phyloP scores from a whole-genome alignment of 2,329 filamentous ascomycete species.

The Aspergillus intermedius region DNA sequence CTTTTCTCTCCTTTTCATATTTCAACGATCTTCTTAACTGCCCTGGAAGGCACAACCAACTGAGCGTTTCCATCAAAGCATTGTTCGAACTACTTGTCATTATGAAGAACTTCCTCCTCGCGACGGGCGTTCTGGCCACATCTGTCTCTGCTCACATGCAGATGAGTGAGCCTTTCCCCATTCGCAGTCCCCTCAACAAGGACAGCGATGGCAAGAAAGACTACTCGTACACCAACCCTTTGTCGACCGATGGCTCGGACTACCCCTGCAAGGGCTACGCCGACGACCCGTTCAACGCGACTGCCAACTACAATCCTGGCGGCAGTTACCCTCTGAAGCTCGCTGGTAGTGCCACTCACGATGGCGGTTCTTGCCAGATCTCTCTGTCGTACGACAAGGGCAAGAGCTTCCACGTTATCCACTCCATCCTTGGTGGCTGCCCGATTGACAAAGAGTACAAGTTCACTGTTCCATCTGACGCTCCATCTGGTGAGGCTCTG shows the following conservation, averaged over 20 bases:
- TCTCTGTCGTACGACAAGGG: conserved; percentile 68
- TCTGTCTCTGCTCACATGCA: conserved; percentile 46
- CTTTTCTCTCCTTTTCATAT: not conserved
- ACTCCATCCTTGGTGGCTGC: conserved; percentile 56
- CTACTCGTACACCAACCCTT: conserved; percentile 65
- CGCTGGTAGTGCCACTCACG: conserved; percentile 56
- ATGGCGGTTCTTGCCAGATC: conserved; percentile 70
- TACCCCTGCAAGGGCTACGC: conserved; percentile 72
- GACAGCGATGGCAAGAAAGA: conserved; percentile 49
- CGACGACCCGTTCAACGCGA: conserved; percentile 45
- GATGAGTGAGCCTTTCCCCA: conserved; percentile 49
- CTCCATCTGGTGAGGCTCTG: conserved; percentile 55
- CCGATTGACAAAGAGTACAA: conserved; percentile 49
- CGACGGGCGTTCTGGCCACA: conserved; percentile 27
- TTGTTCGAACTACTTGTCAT: not conserved
- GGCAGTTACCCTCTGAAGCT: conserved; percentile 58
- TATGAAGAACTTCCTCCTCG: conserved; percentile 29
- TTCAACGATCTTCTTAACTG: not conserved
- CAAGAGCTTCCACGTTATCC: conserved; percentile 61
- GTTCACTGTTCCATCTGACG: conserved; percentile 61
- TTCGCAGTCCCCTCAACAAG: conserved; percentile 47
- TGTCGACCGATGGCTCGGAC: conserved; percentile 53
- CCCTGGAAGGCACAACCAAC: not conserved
- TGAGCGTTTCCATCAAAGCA: too few relatives aligned
- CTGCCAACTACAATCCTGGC: conserved; percentile 59